Evolutionary conservation across 129 eudicot species (phyloP), one percentile per base, ranked within the genome.

Genomic region (Silybum marianum): DNA sequence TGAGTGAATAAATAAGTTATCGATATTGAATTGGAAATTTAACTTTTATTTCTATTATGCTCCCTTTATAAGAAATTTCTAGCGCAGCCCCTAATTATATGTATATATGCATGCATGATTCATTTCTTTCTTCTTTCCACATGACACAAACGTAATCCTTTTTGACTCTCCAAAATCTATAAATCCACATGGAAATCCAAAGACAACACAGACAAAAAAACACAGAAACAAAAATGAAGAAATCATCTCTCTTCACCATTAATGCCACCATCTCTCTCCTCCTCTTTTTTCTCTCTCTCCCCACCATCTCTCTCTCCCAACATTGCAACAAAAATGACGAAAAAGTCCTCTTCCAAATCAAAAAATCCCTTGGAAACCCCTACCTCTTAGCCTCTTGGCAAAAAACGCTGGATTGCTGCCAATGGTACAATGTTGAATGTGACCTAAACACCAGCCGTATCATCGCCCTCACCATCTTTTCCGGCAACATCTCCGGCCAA

Each of bases 331-430:
- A 88, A 62, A 7, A 86, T 5, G 91, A 90, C 84, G 82, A 90
- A 79, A 86, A 88, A 66, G 87, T 82, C 82, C 94, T 90, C 72
- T 75, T 90, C 42, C 54, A 81, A 46, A 87, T 90, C 91, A 85
- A 87, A 26, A 46, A 74, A 66, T 62, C 82, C 68, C 51, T 87
- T 6, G 84, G 84, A 80, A 80, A 87, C 54, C 86, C 90, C 28
- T 84, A 87, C 69, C 84, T 24, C 46, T 80, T 90, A 11, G 80
- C 87, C 83, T 85, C 89, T 0, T 90, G 93, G 93, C 75, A 71
- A 76, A 81, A 74, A 0, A 54, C 75, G 28, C 68, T 81, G 63
- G 93, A 90, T 69, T 90, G 93, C 19, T 90, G 93, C 18, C 4
- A 51, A 16, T 89, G 92, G 92, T 72, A 78, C 69, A 38, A 25